These are phyloP conservation scores for Monilinia laxa DNA, from an alignment of 2,329 filamentous ascomycete genomes.

Conservation along the genomic window DNA sequence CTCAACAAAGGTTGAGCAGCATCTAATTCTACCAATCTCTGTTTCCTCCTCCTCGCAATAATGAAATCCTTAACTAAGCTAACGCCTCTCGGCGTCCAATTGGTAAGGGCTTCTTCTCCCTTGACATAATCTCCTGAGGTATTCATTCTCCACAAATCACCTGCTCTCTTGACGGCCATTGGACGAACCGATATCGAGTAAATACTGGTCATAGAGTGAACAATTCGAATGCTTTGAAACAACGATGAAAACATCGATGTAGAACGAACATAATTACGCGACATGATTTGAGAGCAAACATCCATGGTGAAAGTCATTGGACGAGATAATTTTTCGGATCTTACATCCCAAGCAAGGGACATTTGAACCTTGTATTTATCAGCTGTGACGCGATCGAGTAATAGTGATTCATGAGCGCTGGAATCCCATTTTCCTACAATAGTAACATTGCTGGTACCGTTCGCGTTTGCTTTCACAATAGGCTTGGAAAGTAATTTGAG, in stretches of 20 bases:
- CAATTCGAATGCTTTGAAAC: constrained; percentile 80
- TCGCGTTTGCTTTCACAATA: constrained; percentile 77
- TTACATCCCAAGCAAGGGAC: constrained; percentile 81
- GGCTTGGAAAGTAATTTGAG: constrained; percentile 78
- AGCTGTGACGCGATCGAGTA: constrained; percentile 90
- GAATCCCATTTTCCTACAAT: constrained; percentile 96
- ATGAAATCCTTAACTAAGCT: constrained; percentile 90
- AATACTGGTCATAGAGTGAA: constrained; percentile 81
- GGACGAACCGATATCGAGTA: constrained; percentile 87
- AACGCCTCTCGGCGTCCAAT: constrained; percentile 87
- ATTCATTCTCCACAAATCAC: constrained; percentile 94
- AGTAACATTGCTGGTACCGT: constrained; percentile 84
- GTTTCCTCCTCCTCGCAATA: constrained; percentile 67
- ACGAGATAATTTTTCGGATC: constrained; percentile 78
- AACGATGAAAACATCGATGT: constrained; percentile 83
- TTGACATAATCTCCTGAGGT: constrained; percentile 95
- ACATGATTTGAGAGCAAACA: constrained; percentile 78
- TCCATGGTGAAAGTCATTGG: constrained; percentile 85
- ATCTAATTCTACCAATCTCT: constrained; percentile 77
- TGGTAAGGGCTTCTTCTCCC: constrained; percentile 81
- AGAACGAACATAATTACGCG: constrained; percentile 79
- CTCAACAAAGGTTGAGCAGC: constrained; percentile 66
- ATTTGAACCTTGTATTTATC: constrained; percentile 92
- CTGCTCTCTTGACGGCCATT: constrained; percentile 83
- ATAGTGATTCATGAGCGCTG: constrained; percentile 83